Base-by-base conservation (phyloP, 306 rosid species). In the Lupinus albus region DNA sequence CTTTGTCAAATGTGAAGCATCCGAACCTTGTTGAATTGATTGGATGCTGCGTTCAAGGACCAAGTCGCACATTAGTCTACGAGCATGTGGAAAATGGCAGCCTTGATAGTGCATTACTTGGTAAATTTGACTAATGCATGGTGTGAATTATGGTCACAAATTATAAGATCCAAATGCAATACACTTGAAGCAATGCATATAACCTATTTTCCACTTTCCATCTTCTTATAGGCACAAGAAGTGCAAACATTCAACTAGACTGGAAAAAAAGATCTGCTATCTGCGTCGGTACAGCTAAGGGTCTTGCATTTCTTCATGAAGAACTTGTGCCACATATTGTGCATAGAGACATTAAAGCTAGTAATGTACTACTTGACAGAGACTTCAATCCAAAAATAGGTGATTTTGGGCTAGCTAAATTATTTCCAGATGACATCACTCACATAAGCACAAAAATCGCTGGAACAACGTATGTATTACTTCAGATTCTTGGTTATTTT, bases 401-500 rank as follows among this genome's bases (percentile, higher is more conserved):
- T 15, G 99, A 94, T 82, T 94, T 94, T 66, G 99, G 97, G 52
- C 73, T 94, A 87, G 99, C 99, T 39, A 94, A 88, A 78, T 84
- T 94, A 72, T 94, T 94, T 77, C 99, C 99, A 7, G 92, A 94
- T 68, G 80, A 84, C 49, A 90, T 94, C 56, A 94, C 96, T 74
- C 99, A 94, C 76, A 91, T 94, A 44, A 94, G 97, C 86, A 94
- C 99, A 14, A 88, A 87, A 83, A 94, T 94, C 67, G 97, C 99
- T 0, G 99, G 99, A 74, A 94, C 99, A 71, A 90, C 89, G 99
- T 94, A 94, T 15, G 87, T 56, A 7, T 54, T 63, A 64, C 60
- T 64, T 68, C 71, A 6, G 55, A 71, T 85, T 74, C 50, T 64
- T 25, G 4, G 73, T 62, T 71, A 36, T 15, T 55, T 25, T 55